phyloP scores from a whole-genome alignment of 2,329 filamentous ascomycete genomes.

The Apiospora pterosperma region DNA sequence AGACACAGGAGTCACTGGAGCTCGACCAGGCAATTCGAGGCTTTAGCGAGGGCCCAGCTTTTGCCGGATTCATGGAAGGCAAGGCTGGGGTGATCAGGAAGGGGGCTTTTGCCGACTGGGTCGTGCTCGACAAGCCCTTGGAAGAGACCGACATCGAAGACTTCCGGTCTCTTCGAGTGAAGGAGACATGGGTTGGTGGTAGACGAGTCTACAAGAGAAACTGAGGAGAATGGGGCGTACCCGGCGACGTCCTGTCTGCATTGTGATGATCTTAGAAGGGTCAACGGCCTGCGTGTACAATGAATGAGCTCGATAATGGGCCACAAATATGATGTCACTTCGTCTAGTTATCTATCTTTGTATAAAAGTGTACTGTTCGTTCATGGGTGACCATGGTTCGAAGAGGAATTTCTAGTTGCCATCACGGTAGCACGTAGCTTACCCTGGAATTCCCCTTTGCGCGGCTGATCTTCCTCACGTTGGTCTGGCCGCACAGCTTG shows the following conservation, averaged over 20 bases:
- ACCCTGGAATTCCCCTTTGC: conserved; percentile 62
- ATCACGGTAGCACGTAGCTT: conserved; percentile 32
- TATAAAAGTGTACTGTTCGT: background rate
- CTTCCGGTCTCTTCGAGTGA: conserved; percentile 52
- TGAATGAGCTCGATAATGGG: background rate
- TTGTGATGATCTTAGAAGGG: background rate
- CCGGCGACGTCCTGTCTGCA: background rate
- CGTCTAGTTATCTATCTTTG: background rate
- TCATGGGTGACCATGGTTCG: background rate
- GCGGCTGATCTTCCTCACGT: conserved; percentile 64
- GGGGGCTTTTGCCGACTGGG: conserved; percentile 67
- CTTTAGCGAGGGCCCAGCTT: conserved; percentile 58
- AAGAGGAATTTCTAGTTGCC: too few species aligned
- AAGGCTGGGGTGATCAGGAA: conserved; percentile 55
- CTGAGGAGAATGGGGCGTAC: background rate
- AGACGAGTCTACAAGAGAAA: conserved; percentile 42
- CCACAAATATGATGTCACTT: background rate
- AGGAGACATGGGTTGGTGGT: conserved; percentile 68
- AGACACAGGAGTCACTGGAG: conserved; percentile 55
- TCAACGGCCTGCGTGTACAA: background rate
- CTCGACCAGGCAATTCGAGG: conserved; percentile 58
- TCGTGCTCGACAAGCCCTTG: conserved; percentile 61
- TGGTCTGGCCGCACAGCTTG: conserved; percentile 54
- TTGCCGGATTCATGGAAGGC: conserved; percentile 56
- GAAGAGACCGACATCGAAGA: conserved; percentile 47